Evolutionary conservation across 2,329 filamentous ascomycete species (phyloP), one percentile per base, ranked within the genome.

Genomic region (Aureobasidium sp.): DNA sequence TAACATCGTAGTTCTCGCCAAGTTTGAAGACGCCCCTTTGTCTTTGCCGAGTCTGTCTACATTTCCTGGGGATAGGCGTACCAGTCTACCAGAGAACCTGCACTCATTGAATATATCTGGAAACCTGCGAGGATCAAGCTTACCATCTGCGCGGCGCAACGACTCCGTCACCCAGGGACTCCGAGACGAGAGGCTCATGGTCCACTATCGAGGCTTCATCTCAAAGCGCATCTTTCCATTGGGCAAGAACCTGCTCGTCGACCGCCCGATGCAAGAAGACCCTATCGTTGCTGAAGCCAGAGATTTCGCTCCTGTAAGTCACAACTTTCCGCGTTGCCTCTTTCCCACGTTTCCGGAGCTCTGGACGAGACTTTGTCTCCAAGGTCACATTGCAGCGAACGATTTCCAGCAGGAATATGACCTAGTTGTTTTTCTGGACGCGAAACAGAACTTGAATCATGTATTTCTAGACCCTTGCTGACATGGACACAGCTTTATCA

Each of bases 291-390:
- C 37, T 17, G 65, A 79, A 61, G 75, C 77, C 25, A 65, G 64
- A 29, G 69, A 61, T 19, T 80, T 79, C 59, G 71, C 71, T 60
- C 77, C 77, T 27, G 76, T 79, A 66, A 62, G 74, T 54, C 30
- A 8, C 45, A 11, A 17, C 12, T 2, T 27, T n/a, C 44, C 29
- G 30, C 21, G 17, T 48, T 34, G 42, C 42, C 42, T 34, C 27
- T 14, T 37, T 48, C 4, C 30, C 32, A 14, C 19, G 22, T 25
- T 11, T 6, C 22, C 25, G 30, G 30, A 16, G 44, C n/a, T 24
- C n/a, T 3, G 3, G 12, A 6, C 3, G 12, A 11, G 32, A 6
- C 11, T 10, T 35, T 12, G 11, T 12, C 27, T 3, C 19, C 7
- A 14, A 11, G 17, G 6, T 22, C 29, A 34, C 41, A 34, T 29